A percentile compares a stretch with the other conserved stretches of the same genome.
Evolutionary conservation across 345 rosid genomes (phyloP).

Genomic region (Gossypium arboreum): DNA sequence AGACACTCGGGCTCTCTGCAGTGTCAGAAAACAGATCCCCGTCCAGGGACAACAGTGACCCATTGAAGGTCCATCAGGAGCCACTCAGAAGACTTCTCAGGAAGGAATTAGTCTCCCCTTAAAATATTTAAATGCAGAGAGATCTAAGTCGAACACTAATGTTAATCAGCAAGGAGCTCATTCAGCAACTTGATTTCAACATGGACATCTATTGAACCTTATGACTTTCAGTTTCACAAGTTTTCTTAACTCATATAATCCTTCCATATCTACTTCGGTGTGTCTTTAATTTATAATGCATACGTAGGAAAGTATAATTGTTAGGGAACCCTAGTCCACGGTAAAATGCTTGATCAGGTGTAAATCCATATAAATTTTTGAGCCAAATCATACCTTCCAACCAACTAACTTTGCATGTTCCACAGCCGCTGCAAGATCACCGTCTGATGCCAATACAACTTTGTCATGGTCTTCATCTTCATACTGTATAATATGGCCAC

Average conservation of each 20-base stretch:
- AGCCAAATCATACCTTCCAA: conserved; percentile 66
- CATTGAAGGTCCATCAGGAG: too few species aligned
- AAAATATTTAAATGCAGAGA: too few species aligned
- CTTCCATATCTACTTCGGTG: neutral
- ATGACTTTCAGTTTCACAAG: neutral
- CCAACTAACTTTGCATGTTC: conserved; percentile 89
- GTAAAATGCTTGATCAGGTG: neutral
- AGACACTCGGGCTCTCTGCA: too few species aligned
- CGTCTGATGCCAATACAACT: conserved; percentile 82
- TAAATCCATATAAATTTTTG: neutral
- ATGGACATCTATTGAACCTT: neutral
- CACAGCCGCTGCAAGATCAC: conserved; percentile 79
- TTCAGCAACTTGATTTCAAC: neutral
- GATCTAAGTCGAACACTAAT: neutral
- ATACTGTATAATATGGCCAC: conserved; percentile 44
- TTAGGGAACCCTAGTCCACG: neutral
- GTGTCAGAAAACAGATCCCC: too few species aligned
- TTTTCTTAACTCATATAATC: neutral
- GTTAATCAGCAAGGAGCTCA: neutral
- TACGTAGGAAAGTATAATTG: neutral
- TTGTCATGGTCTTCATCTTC: conserved; percentile 97
- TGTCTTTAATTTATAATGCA: neutral
- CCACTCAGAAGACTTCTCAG: too few species aligned
- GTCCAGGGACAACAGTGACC: too few species aligned
- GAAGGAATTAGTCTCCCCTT: too few species aligned